A percentile compares a stretch with the other conserved stretches of the same genome.
These are phyloP conservation scores for Dentipellis sp. DNA, from an alignment of 768 basidiomycete genomes.

Conservation along the genomic window DNA sequence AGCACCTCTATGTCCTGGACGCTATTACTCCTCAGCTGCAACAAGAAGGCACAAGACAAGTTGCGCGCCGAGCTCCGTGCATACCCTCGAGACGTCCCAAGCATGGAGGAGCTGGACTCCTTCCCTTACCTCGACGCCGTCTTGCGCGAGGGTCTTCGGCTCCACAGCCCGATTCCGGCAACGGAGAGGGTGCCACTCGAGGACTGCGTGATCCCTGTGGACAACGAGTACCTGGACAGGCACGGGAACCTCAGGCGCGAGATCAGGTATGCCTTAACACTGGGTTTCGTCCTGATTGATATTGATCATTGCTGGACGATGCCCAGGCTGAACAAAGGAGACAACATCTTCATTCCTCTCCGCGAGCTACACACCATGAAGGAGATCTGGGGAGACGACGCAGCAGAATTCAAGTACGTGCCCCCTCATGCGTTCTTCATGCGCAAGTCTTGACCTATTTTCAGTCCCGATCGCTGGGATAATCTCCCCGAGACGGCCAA, in stretches of 20 bases:
- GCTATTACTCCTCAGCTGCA: not conserved
- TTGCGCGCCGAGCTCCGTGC: not conserved
- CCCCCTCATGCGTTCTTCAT: not conserved
- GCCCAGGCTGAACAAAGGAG: not conserved
- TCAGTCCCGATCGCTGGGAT: constrained; percentile 62
- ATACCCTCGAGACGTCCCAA: not conserved
- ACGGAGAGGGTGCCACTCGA: not conserved
- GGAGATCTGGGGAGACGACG: not conserved
- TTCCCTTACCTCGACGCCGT: not conserved
- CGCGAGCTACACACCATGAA: not conserved
- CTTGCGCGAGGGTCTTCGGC: not conserved
- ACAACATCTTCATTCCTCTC: not conserved
- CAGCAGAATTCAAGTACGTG: not conserved
- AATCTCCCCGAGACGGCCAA: constrained; percentile 32
- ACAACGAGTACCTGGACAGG: not conserved
- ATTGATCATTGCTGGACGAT: not conserved
- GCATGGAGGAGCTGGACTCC: not conserved
- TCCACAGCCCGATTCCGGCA: not conserved
- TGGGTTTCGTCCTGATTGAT: not conserved
- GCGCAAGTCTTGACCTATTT: not conserved
- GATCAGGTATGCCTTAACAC: no score
- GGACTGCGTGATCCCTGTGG: not conserved
- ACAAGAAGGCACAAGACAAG: not conserved
- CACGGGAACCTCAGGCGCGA: not conserved
- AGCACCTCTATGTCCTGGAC: not conserved